Evolutionary conservation across 2,329 filamentous ascomycete species (phyloP), one percentile per base, ranked within the genome.

Genomic region (Xylaria arbuscula): DNA sequence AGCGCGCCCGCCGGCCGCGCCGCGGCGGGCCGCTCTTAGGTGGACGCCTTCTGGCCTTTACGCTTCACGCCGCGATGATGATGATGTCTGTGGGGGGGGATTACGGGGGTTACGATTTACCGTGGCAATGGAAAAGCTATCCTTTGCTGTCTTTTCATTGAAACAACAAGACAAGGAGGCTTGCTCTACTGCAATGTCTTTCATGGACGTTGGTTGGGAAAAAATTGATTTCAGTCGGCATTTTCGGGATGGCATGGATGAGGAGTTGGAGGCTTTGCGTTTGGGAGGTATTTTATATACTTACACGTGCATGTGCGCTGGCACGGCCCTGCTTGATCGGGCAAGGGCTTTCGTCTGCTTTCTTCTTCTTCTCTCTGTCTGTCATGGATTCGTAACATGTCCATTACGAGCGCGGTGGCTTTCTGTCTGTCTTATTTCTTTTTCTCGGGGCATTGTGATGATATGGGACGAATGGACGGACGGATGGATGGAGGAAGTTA

Each of bases 1-100:
- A 87, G 85, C 76, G 84, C 83, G 28, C 83, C 85, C 11, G 81
- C 80, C 53, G 77, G 68, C 3, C 62, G 72, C 55, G 72, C 73
- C 15, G 71, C 69, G 22, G 75, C 73, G 70, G 72, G 73, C 9
- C 73, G 75, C 47, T 73, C 74, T 22, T 76, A 73, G 66, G 65
- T 61, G 13, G 66, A 61, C 54, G 50, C 42, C 36, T 19, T 66
- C n/a, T 53, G 47, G 47, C 56, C 19, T 8, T 45, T 59, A 50
- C 54, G 67, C 54, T 65, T 67, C 51, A 55, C 42, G 58, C 40
- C 57, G 57, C 32, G 66, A 28, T 59, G 59, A 69, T 60, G 38
- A 48, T 56, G 22, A 4, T 7, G 19, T 17, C n/a, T 38, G 54
- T 40, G 8, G 10, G n/a, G 7, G 53, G n/a, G 34, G 34, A 36